These are phyloP conservation scores for Lolium rigidum DNA, from an alignment of 176 grass and related monocot species.

Conservation along the genomic window DNA sequence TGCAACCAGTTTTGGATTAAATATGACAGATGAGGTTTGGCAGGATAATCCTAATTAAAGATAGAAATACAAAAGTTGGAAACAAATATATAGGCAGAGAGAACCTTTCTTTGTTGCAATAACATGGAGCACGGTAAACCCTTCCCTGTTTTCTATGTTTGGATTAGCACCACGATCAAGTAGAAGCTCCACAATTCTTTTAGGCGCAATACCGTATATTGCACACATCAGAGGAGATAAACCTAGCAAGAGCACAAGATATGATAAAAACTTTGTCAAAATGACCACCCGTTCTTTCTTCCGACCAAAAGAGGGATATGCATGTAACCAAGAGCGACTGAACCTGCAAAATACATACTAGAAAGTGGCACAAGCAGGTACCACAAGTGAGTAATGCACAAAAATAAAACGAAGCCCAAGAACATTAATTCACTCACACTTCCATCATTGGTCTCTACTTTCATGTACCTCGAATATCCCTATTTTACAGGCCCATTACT, in stretches of 20 bases:
- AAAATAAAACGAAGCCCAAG: background rate
- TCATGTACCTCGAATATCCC: background rate
- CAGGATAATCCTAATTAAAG: background rate
- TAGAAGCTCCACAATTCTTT: background rate
- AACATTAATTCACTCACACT: background rate
- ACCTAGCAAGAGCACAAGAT: background rate
- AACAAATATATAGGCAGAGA: background rate
- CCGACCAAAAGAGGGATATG: background rate
- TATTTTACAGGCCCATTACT: background rate
- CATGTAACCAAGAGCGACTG: background rate
- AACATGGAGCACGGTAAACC: constrained; percentile 5
- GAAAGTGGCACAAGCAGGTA: background rate
- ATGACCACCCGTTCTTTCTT: background rate
- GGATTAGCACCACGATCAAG: background rate
- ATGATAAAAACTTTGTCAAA: background rate
- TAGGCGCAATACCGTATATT: background rate
- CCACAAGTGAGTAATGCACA: background rate
- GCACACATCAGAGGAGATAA: background rate
- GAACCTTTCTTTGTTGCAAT: constrained; percentile 21
- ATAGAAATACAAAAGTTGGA: background rate
- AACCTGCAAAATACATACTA: constrained; percentile 3
- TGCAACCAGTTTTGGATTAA: background rate
- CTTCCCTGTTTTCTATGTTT: background rate
- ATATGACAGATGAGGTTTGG: background rate
- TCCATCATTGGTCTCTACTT: background rate